Evolutionary conservation across 2,329 filamentous ascomycete genomes (phyloP).

Genomic region (Sporothrix brunneoviolacea): DNA sequence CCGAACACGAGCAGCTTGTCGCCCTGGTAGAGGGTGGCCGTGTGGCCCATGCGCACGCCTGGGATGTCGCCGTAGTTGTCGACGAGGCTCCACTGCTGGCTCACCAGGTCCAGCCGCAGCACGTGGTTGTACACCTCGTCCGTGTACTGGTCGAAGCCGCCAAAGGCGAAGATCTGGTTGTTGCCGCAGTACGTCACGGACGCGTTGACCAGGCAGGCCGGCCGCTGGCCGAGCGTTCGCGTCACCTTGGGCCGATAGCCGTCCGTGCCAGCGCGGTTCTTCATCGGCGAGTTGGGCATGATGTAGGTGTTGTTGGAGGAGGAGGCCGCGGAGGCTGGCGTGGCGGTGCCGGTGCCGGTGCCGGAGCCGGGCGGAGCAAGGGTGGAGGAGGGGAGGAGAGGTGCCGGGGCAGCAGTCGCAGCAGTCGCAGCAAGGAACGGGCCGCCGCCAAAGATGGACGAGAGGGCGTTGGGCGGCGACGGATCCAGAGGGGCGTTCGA

Average conservation of each 20-base stretch:
- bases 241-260: conserved; percentile 80
- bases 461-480: neutral
- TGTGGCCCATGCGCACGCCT: conserved; percentile 95
- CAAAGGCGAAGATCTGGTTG: conserved; percentile 96
- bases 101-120: conserved; percentile 75
- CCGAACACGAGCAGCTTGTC: conserved; percentile 96
- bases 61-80: conserved; percentile 99
- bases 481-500: neutral
- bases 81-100: conserved; percentile 88
- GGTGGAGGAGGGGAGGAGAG: neutral
- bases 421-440: neutral
- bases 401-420: neutral
- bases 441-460: conserved; percentile 14
- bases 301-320: conserved; percentile 76
- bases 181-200: conserved; percentile 98
- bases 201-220: conserved; percentile 93
- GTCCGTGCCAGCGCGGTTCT: conserved; percentile 58
- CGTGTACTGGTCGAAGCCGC: conserved; percentile 96
- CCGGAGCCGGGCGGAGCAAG: neutral
- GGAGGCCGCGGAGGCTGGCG: conserved; percentile 45
- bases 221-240: conserved; percentile 70
- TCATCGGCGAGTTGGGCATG: conserved; percentile 79
- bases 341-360: conserved; percentile 16
- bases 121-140: conserved; percentile 99
- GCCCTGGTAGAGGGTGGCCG: conserved; percentile 86